Evolutionary conservation across 2,329 filamentous ascomycete species (phyloP).

Genomic region (Stemphylium vesicarium): DNA sequence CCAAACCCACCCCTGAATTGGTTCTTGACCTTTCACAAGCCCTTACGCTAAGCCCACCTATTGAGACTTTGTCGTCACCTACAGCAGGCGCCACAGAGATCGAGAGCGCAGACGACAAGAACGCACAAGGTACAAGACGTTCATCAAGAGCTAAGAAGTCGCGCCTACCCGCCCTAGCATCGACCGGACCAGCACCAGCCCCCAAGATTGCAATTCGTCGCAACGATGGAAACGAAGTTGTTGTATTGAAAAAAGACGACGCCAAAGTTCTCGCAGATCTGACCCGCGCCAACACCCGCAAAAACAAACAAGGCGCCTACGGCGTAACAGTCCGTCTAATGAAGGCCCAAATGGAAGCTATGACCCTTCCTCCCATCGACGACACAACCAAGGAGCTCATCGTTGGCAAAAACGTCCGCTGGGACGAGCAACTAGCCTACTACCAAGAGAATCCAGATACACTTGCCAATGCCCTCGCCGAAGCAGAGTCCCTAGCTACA

Average conservation of each 20-base stretch:
- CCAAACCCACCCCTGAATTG: slow-evolving; percentile 43
- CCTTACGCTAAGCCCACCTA: slow-evolving; percentile 29
- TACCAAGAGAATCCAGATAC: slow-evolving; percentile 51
- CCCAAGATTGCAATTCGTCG: slow-evolving; percentile 56
- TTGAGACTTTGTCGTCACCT: slow-evolving; percentile 26
- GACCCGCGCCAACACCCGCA: slow-evolving; percentile 57
- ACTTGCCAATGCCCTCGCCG: slow-evolving; percentile 31
- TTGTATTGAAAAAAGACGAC: slow-evolving; percentile 56
- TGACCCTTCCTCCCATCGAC: slow-evolving; percentile 20
- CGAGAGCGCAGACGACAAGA: slow-evolving; percentile 23
- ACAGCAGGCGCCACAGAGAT: slow-evolving; percentile 14
- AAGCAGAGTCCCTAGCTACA: slow-evolving; percentile 40
- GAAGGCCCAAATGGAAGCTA: slow-evolving; percentile 48
- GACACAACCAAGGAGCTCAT: slow-evolving; percentile 23
- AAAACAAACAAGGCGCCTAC: slow-evolving; percentile 57
- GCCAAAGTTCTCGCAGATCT: slow-evolving; percentile 55
- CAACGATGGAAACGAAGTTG: slow-evolving; percentile 49
- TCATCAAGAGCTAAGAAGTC: slow-evolving; percentile 45
- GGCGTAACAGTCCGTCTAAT: slow-evolving; percentile 52
- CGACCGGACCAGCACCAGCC: slow-evolving; percentile 23
- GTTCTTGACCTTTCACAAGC: slow-evolving; percentile 42
- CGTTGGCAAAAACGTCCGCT: slow-evolving; percentile 49
- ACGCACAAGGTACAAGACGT: slow-evolving; percentile 34
- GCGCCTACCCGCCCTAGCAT: slow-evolving; percentile 41
- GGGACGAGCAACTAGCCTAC: slow-evolving; percentile 56